Evolutionary conservation across 495 filamentous ascomycete genomes (phyloP).

Genomic region (Xylaria palmicola): DNA sequence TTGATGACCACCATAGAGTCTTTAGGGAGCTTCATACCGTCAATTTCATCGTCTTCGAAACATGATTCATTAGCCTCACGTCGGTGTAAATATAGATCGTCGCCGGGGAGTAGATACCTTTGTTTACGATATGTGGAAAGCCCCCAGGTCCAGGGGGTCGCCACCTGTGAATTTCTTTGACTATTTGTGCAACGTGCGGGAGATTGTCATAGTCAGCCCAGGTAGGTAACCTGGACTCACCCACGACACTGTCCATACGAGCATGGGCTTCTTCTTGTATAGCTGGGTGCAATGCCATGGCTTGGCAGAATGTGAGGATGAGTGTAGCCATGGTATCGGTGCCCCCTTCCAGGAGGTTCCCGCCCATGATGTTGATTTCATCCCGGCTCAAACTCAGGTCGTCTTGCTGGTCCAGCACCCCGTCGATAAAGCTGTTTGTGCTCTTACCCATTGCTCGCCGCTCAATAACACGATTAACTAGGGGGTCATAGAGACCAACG

Average conservation of each 20-base stretch:
- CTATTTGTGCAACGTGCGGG: background rate
- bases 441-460: background rate
- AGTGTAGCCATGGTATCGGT: constrained; percentile 5
- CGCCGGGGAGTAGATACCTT: too few species aligned
- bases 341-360: constrained; percentile 1
- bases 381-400: background rate
- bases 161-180: constrained; percentile 4
- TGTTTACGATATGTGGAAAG: background rate
- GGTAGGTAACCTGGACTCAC: background rate
- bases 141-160: background rate
- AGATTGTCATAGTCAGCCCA: constrained; percentile 4
- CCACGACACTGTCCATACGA: background rate
- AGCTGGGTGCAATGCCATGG: background rate
- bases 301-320: constrained; percentile 1
- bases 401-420: background rate
- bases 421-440: background rate
- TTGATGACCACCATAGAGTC: background rate
- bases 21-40: background rate
- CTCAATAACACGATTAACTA: background rate
- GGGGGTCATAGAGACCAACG: background rate
- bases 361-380: constrained; percentile 2
- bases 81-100: too few species aligned
- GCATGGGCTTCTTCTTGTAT: background rate
- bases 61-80: too few species aligned
- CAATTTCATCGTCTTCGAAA: constrained; percentile 3